These are phyloP conservation scores for Aspergillus sp. DNA, from an alignment of 2,329 filamentous ascomycete genomes.

Conservation along the genomic window DNA sequence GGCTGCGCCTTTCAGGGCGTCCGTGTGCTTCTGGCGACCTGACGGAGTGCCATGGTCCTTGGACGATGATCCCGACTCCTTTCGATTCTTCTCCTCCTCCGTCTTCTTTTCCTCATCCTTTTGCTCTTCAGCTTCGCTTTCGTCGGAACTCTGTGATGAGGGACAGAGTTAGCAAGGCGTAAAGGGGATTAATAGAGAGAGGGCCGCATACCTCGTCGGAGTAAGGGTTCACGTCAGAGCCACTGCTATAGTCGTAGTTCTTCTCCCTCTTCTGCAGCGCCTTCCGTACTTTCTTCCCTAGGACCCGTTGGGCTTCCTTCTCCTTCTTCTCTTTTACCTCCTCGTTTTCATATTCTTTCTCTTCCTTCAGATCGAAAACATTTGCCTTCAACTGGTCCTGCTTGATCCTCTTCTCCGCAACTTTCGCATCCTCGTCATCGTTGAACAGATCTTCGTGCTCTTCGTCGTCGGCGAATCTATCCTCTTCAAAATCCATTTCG, in stretches of 20 bases:
- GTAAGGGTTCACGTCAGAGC: constrained; percentile 51
- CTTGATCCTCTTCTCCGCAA: constrained; percentile 62
- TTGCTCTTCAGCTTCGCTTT: constrained; percentile 55
- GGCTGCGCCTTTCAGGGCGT: constrained; percentile 41
- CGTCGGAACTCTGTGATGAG: constrained; percentile 45
- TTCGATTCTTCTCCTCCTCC: constrained; percentile 45
- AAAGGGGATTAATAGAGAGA: constrained; percentile 16
- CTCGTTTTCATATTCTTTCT: constrained; percentile 60
- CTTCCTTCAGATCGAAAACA: constrained; percentile 67
- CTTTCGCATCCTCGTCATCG: constrained; percentile 70
- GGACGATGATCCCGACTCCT: constrained; percentile 49
- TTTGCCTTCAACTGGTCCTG: constrained; percentile 80
- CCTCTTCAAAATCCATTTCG: constrained; percentile 60
- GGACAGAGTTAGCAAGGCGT: constrained; percentile 6
- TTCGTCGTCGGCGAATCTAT: constrained; percentile 79
- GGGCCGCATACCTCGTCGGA: constrained; percentile 41
- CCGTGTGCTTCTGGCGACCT: constrained; percentile 45
- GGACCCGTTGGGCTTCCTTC: constrained; percentile 57
- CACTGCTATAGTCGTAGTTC: constrained; percentile 75
- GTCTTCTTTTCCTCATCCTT: constrained; percentile 53
- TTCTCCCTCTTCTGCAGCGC: constrained; percentile 76
- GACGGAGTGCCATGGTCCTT: constrained; percentile 64
- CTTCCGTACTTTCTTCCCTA: constrained; percentile 71
- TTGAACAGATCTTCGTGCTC: constrained; percentile 69
- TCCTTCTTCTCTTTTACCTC: constrained; percentile 55